Conservation (phyloP, 2,329 filamentous ascomycete species). For the Dryadomyces quercus-mongolicae region DNA sequence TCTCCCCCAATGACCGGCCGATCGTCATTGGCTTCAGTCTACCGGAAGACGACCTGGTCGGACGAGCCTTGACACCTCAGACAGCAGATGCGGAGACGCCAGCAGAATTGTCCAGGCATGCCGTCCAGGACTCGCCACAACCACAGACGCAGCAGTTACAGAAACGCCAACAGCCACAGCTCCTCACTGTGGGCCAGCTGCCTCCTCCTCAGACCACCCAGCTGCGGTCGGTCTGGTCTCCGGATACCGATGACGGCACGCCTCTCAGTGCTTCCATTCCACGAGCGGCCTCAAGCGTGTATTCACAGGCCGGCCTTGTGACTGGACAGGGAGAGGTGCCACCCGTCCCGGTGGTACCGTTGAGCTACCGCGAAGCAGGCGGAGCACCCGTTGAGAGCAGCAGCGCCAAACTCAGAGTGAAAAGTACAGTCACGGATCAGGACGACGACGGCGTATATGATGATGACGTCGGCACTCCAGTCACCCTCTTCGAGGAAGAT, state of each 20-base stretch:
- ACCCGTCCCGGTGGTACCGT: slow-evolving; percentile 48
- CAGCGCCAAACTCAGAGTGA: background rate
- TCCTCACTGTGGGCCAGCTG: background rate
- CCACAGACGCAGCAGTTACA: background rate
- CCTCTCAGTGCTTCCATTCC: slow-evolving; percentile 22
- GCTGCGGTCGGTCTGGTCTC: slow-evolving; percentile 46
- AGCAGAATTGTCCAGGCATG: slow-evolving; percentile 19
- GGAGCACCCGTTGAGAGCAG: slow-evolving; percentile 14
- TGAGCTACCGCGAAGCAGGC: slow-evolving; percentile 21
- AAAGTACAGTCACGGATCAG: no score
- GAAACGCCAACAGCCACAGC: slow-evolving; percentile 14
- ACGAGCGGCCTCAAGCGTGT: slow-evolving; percentile 45
- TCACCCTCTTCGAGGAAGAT: slow-evolving; percentile 62
- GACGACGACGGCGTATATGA: slow-evolving; percentile 33
- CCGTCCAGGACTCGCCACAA: slow-evolving; percentile 8
- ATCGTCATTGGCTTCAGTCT: slow-evolving; percentile 63
- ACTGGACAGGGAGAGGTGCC: slow-evolving; percentile 29
- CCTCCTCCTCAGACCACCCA: background rate
- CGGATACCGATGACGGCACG: slow-evolving; percentile 43
- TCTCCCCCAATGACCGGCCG: slow-evolving; percentile 57
- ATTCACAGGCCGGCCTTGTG: slow-evolving; percentile 39
- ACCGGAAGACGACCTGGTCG: slow-evolving; percentile 36
- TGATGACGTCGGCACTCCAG: slow-evolving; percentile 39
- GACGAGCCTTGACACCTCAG: slow-evolving; percentile 38
- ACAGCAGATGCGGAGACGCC: slow-evolving; percentile 31